Evolutionary conservation across 805 yeast genomes (phyloP).

Genomic region (Cephaloascus albidus): DNA sequence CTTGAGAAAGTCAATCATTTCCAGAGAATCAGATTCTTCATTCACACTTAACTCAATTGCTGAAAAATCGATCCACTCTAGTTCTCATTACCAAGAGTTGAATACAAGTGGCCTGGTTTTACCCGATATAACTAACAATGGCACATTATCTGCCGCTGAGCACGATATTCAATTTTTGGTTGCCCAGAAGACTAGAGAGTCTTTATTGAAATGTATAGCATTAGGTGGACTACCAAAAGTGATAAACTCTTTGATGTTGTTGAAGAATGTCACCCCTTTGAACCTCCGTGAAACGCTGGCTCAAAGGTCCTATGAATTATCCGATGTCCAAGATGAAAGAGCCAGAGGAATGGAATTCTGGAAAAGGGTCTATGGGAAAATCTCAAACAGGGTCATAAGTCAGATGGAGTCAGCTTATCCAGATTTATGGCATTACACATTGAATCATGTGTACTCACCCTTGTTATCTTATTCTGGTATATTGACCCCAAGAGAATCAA

Average conservation of each 20-base stretch:
- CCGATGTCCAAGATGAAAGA: conserved; percentile 12
- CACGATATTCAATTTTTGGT: background rate
- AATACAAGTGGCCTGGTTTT: conserved; percentile 29
- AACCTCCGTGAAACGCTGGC: conserved; percentile 21
- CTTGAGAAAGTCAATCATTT: conserved; percentile 14
- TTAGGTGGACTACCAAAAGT: conserved; percentile 78
- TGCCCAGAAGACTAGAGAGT: conserved; percentile 59
- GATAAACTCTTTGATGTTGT: conserved; percentile 64
- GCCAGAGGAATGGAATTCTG: conserved; percentile 58
- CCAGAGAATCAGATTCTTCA: conserved; percentile 3
- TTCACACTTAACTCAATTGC: conserved; percentile 21
- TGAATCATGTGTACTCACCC: conserved; percentile 70
- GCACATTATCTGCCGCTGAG: conserved; percentile 17
- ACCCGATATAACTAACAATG: conserved; percentile 28
- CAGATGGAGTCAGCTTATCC: conserved; percentile 76
- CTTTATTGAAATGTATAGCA: conserved; percentile 70
- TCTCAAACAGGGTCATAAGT: conserved; percentile 53
- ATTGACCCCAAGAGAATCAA: conserved; percentile 59
- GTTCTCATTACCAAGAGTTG: conserved; percentile 26
- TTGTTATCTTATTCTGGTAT: conserved; percentile 61
- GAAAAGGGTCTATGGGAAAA: conserved; percentile 68
- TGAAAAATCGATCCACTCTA: conserved; percentile 26
- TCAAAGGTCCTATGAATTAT: conserved; percentile 6
- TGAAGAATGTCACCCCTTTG: conserved; percentile 60
- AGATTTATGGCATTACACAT: conserved; percentile 69